Percentiles rank a stretch among this genome's conserved stretches.
phyloP scores from a whole-genome alignment of 768 basidiomycete genomes.

The Pleurotus ostreatus region DNA sequence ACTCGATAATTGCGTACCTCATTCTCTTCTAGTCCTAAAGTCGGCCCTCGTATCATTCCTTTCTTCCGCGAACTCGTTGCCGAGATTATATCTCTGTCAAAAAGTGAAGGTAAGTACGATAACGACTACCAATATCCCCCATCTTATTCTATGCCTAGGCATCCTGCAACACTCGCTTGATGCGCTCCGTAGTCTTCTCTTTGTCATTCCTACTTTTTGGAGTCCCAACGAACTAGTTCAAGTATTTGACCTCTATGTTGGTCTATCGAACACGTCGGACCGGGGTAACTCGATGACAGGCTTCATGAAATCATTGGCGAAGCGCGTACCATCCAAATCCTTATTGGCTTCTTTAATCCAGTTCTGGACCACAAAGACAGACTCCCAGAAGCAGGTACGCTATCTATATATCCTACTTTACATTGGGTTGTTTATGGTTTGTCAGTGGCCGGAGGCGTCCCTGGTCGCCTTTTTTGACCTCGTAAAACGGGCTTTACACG shows the following conservation, averaged over 20 bases:
- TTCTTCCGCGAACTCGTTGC: slow-evolving; percentile 70
- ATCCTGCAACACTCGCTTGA: slow-evolving; percentile 30
- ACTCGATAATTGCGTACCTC: neutral
- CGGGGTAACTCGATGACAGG: slow-evolving; percentile 30
- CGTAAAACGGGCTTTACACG: slow-evolving; percentile 59
- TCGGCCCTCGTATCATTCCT: slow-evolving; percentile 89
- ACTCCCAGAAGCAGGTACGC: slow-evolving; percentile 33
- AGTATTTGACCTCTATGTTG: slow-evolving; percentile 55
- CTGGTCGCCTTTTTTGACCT: slow-evolving; percentile 64
- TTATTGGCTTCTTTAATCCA: slow-evolving; percentile 63
- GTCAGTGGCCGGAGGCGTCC: slow-evolving; percentile 14
- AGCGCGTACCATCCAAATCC: slow-evolving; percentile 62
- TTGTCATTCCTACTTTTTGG: slow-evolving; percentile 82
- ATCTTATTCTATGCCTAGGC: slow-evolving; percentile 18
- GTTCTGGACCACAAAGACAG: slow-evolving; percentile 43
- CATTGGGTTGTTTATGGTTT: slow-evolving; percentile 3
- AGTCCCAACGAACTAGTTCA: slow-evolving; percentile 52
- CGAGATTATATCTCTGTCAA: slow-evolving; percentile 48
- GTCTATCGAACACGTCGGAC: slow-evolving; percentile 32
- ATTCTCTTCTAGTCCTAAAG: slow-evolving; percentile 47
- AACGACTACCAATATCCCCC: neutral
- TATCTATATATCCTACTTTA: neutral
- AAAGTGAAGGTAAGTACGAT: slow-evolving; percentile 28
- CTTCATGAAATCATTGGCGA: slow-evolving; percentile 64
- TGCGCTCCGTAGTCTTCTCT: slow-evolving; percentile 66